These are phyloP conservation scores for Persicaria maculosa DNA, from an alignment of 148 eudicot species.

Conservation along the genomic window DNA sequence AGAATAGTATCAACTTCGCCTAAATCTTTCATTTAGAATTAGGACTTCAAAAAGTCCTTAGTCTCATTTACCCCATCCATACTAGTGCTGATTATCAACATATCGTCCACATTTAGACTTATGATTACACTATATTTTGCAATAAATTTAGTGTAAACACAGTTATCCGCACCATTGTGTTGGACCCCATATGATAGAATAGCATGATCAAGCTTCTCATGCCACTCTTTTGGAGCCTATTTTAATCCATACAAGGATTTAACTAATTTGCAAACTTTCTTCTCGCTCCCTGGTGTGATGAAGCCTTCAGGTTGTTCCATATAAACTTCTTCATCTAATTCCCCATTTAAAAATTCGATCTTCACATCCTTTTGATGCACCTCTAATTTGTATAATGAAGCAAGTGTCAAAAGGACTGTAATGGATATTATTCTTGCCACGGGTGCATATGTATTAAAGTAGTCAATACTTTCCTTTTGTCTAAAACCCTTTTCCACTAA, in stretches of 20 bases:
- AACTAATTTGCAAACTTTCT: background rate
- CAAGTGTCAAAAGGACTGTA: conserved; percentile 12
- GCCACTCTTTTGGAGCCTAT: background rate
- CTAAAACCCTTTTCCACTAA: background rate
- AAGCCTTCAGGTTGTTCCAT: background rate
- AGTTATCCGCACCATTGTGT: background rate
- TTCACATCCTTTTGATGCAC: conserved; percentile 15
- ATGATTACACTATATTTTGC: conserved; percentile 11
- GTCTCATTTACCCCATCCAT: conserved; percentile 5
- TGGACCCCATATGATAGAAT: background rate
- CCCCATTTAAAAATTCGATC: background rate
- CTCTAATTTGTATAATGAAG: conserved; percentile 4
- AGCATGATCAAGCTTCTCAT: background rate
- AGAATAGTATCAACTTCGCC: no score
- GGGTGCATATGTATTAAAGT: conserved; percentile 17
- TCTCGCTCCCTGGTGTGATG: background rate
- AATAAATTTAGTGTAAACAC: conserved; percentile 8
- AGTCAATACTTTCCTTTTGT: conserved; percentile 13
- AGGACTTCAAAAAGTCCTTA: background rate
- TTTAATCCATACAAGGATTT: conserved; percentile 11
- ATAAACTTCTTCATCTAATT: background rate
- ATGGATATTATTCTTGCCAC: conserved; percentile 14
- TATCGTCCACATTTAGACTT: background rate
- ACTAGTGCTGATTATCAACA: no score
- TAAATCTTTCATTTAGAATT: background rate